Conservation (phyloP, 768 basidiomycete genomes). For the Gyrodon lividus region DNA sequence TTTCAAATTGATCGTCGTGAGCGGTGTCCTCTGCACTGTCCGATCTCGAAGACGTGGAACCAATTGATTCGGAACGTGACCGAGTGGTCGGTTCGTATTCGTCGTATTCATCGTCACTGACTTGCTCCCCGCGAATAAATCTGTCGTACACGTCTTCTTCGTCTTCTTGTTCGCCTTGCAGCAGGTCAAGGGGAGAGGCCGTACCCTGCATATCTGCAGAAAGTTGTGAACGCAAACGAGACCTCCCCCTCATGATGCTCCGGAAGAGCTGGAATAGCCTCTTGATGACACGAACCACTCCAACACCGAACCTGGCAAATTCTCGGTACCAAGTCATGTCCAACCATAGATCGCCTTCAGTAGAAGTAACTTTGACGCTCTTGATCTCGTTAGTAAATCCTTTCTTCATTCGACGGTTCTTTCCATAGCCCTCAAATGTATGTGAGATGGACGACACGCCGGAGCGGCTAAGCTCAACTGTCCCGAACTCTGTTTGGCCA, state of each 20-base stretch:
- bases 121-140: slow-evolving; percentile 59
- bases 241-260: slow-evolving; percentile 16
- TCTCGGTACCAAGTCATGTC: slow-evolving; percentile 43
- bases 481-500: slow-evolving; percentile 27
- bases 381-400: slow-evolving; percentile 55
- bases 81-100: slow-evolving; percentile 31
- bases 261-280: slow-evolving; percentile 16
- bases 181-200: slow-evolving; percentile 5
- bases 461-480: slow-evolving; percentile 39
- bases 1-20: slow-evolving; percentile 37
- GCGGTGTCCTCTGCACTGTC: slow-evolving; percentile 32
- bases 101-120: slow-evolving; percentile 50
- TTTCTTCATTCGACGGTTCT: slow-evolving; percentile 22
- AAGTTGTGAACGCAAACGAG: slow-evolving; percentile 7
- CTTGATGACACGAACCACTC: slow-evolving; percentile 29
- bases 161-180: slow-evolving; percentile 16
- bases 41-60: slow-evolving; percentile 24
- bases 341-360: slow-evolving; percentile 38
- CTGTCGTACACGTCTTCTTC: slow-evolving; percentile 48
- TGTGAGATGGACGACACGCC: slow-evolving; percentile 42
- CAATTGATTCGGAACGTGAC: slow-evolving; percentile 20
- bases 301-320: slow-evolving; percentile 33
- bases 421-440: slow-evolving; percentile 25
- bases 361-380: slow-evolving; percentile 35
- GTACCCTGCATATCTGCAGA: slow-evolving; percentile 8